Percentiles rank a stretch among this genome's conserved stretches.
These are phyloP conservation scores for Trichosporon asahii DNA, from an alignment of 1,284 basidiomycete species.

Conservation along the genomic window DNA sequence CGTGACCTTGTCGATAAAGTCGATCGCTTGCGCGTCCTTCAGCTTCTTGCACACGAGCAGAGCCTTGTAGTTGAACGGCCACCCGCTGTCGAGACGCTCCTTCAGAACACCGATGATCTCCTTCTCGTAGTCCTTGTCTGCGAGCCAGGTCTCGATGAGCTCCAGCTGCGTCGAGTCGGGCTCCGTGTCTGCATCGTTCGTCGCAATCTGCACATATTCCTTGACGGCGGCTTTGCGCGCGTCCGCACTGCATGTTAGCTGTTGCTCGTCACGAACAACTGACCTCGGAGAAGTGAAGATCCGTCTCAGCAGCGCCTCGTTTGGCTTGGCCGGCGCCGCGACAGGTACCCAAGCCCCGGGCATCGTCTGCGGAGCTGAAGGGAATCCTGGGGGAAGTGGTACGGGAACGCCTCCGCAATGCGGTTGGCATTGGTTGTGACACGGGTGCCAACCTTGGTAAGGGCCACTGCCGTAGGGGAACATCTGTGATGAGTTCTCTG, in stretches of 20 bases:
- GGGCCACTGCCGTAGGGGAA: not conserved
- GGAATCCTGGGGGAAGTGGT: not conserved
- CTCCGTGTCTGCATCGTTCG: constrained; percentile 20
- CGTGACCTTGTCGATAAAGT: constrained; percentile 30
- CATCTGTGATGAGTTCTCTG: not conserved
- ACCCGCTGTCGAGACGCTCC: constrained; percentile 36
- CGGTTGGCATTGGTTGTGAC: not conserved
- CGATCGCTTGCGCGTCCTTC: constrained; percentile 27
- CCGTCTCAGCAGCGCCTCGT: not conserved
- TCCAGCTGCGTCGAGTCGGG: not conserved
- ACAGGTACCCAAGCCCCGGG: not conserved
- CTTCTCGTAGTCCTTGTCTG: constrained; percentile 31
- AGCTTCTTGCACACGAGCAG: constrained; percentile 34
- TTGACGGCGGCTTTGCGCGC: constrained; percentile 33
- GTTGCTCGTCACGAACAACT: not conserved
- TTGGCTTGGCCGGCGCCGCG: not conserved
- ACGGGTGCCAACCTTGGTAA: not conserved
- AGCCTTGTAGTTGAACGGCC: constrained; percentile 48
- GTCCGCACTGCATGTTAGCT: constrained; percentile 15
- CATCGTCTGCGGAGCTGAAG: not conserved
- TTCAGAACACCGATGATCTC: constrained; percentile 41
- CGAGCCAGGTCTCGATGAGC: constrained; percentile 11
- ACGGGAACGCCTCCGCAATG: not conserved
- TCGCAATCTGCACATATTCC: constrained; percentile 33
- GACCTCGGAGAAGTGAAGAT: not conserved